Percentiles rank a stretch among this genome's conserved stretches.
phyloP scores from a whole-genome alignment of 306 rosid species.

The Lathyrus aphaca region DNA sequence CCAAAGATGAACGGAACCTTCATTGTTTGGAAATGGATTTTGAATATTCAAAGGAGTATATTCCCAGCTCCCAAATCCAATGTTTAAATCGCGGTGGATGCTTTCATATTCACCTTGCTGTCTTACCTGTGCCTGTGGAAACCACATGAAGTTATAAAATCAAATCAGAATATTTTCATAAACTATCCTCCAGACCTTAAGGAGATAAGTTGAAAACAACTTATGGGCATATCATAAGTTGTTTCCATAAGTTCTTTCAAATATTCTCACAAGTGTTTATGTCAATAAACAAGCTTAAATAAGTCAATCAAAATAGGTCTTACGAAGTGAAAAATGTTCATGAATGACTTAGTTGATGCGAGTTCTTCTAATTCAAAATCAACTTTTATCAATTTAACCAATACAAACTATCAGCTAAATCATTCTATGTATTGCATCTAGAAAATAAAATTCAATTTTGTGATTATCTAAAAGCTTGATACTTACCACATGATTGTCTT shows the following conservation, averaged over 20 bases:
- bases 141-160: slow-evolving; percentile 18
- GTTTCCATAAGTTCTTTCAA: no score
- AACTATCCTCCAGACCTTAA: no score
- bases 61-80: slow-evolving; percentile 86
- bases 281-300: no score
- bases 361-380: neutral
- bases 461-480: slow-evolving; percentile 20
- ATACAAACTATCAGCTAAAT: slow-evolving; percentile 22
- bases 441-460: neutral
- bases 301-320: no score
- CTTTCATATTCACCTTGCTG: slow-evolving; percentile 79
- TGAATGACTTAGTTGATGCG: no score
- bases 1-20: slow-evolving; percentile 83
- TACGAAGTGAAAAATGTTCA: no score
- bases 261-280: no score
- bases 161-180: no score
- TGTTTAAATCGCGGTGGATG: slow-evolving; percentile 59
- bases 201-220: no score
- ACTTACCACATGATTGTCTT: slow-evolving; percentile 41
- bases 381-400: slow-evolving; percentile 8
- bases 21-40: slow-evolving; percentile 74
- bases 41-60: slow-evolving; percentile 70
- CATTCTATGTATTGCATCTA: slow-evolving; percentile 10
- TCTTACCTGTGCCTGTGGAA: slow-evolving; percentile 54
- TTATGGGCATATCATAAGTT: no score